Evolutionary conservation across 2,329 filamentous ascomycete species (phyloP).

Genomic region (Acrodontium crateriforme): DNA sequence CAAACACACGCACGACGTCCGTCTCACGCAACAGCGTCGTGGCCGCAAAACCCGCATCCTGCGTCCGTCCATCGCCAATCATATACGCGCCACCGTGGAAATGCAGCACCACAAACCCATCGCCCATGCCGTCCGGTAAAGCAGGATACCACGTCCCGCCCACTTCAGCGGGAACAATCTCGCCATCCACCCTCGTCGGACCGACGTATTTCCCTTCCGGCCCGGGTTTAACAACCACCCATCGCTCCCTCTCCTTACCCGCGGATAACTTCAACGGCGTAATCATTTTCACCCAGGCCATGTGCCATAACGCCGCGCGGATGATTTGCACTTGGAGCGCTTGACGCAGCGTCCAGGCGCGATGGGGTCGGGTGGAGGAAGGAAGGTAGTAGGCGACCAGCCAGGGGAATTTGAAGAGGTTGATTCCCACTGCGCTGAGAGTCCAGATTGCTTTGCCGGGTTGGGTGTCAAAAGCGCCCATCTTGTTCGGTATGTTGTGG

Average conservation of each 20-base stretch:
- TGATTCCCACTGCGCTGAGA: constrained; percentile 22
- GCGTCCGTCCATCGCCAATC: constrained; percentile 28
- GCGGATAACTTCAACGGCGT: constrained; percentile 23
- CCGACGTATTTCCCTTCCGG: constrained; percentile 43
- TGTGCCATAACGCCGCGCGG: constrained; percentile 21
- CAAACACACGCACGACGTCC: constrained; percentile 27
- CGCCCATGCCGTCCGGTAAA: constrained; percentile 5
- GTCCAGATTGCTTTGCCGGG: constrained; percentile 28
- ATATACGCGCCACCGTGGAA: constrained; percentile 38
- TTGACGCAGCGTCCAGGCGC: constrained; percentile 27
- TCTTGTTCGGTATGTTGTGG: too few species aligned
- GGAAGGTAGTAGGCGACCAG: constrained; percentile 25
- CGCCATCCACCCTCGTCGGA: constrained; percentile 34
- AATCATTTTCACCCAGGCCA: constrained; percentile 15
- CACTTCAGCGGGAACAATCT: constrained; percentile 24
- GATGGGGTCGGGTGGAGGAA: constrained; percentile 24
- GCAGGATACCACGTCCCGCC: constrained; percentile 31
- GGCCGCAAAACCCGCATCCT: constrained; percentile 21
- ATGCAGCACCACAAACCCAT: constrained; percentile 29
- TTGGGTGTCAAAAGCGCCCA: constrained; percentile 18
- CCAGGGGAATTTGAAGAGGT: constrained; percentile 25
- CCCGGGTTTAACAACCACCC: constrained; percentile 28
- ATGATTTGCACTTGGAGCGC: constrained; percentile 23
- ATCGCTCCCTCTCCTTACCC: constrained; percentile 25
- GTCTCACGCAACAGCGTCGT: constrained; percentile 21